Evolutionary conservation across 768 basidiomycete genomes (phyloP), one percentile per base, ranked within the genome.

Genomic region (Russula abietina): DNA sequence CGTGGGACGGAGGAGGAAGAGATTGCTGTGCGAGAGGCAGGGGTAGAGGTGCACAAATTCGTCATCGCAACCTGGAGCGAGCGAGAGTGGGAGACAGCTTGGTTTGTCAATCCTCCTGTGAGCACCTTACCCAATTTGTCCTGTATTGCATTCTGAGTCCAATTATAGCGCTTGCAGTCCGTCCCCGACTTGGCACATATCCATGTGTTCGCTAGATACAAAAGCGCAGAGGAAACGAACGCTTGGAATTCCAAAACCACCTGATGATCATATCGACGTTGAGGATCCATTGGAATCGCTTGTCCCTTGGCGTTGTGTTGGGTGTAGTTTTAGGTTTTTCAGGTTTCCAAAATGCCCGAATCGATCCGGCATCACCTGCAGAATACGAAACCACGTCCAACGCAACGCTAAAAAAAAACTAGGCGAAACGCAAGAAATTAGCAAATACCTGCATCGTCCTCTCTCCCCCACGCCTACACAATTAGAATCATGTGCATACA

Each of bases 21-120:
- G 43, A 70, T 62, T 19, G 73, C 83, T 60, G 77, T 88, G 11
- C 71, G 71, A 52, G 71, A 70, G 50, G 86, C 83, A 5, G 85
- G 84, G 7, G 71, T 67, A 48, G 84, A 89, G 65, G 82, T 91
- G 48, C 77, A 81, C 38, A 73, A 72, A 54, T 93, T 87, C 71
- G 81, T 94, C 14, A 77, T 74, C 71, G 78, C 76, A 53, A 75
- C 83, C 53, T 93, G 92, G 92, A 68, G 70, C 19, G 88, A 91
- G 69, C 71, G 69, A 5, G 80, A 81, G n/a, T 94, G 89, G 91
- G 92, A 94, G 74, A 91, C 90, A 0, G 89, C 89, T 2, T 94
- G 92, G 92, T 93, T 93, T 69, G 87, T 91, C 48, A 93, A 93
- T 70, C 91, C 91, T 48, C 89, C 86, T 55, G 91, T 93, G 69